Evolutionary conservation across 352 stramenopile genomes (phyloP), one percentile per base, ranked within the genome.

Genomic region (Globisporangium yorkense): DNA sequence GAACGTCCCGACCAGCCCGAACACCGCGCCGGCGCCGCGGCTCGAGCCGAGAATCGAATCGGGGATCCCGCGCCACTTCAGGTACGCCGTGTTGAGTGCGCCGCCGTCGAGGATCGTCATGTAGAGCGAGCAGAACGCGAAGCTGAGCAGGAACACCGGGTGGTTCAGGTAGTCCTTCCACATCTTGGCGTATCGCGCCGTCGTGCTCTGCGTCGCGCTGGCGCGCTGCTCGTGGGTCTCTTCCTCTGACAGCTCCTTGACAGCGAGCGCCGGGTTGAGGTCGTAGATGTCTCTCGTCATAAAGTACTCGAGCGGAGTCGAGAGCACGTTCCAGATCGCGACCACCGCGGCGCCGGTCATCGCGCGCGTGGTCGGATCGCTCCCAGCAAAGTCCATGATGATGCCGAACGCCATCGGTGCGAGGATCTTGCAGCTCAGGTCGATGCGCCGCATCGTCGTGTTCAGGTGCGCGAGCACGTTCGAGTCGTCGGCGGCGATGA

Each of bases 371-470:
- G 75, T 88, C 5, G 76, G 71, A 45, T 88, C 75, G 41, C 58
- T 58, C 7, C 75, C 80, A 0, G 80, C 80, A 65, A 86, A 92
- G 47, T 92, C 79, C 72, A 89, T 85, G 65, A 92, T 88, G 41
- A 93, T 71, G 52, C 81, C 84, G 57, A 91, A 89, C 5, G 75
- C 73, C 62, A 87, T 75, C 0, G 87, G 87, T 0, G 77, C 75
- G 13, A 94, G 60, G 48, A 92, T 86, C 50, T 83, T 91, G 71
- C 83, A 92, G 39, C 62, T 75, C 54, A 94, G 66, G 57, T 96
- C 84, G 51, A 96, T 91, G 21, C 77, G 80, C 5, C 82, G 82
- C 72, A 96, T 84, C 2, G 62, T 77, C 24, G 83, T 89, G 66
- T 96, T 96, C 9, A 92, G 56, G 10, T 75, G 59, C 3, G 75